phyloP scores from a whole-genome alignment of 2,329 filamentous ascomycete species.

The Aspergillus fumigatiaffinis region DNA sequence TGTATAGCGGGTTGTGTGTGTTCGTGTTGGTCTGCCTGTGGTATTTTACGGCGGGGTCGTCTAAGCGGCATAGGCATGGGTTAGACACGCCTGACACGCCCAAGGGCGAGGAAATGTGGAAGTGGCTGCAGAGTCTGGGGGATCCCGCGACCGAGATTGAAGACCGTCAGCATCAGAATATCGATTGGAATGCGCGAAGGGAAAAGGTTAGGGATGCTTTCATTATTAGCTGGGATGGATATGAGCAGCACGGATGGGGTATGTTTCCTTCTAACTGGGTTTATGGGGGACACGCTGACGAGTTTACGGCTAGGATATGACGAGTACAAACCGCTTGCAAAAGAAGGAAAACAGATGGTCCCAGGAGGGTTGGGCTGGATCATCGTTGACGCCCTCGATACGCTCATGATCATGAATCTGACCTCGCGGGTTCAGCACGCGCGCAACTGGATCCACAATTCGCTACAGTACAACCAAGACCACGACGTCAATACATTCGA shows the following conservation, averaged over 20 bases:
- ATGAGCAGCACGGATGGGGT: constrained; percentile 94
- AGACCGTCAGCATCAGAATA: constrained; percentile 30
- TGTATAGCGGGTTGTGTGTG: constrained; percentile 52
- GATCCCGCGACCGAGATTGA: constrained; percentile 29
- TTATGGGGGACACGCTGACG: constrained; percentile 19
- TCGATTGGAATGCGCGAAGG: constrained; percentile 74
- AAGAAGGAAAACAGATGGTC: constrained; percentile 78
- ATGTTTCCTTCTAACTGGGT: constrained; percentile 34
- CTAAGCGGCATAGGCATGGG: constrained; percentile 16
- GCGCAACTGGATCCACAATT: constrained; percentile 79
- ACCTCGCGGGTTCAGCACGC: constrained; percentile 80
- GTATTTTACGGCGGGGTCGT: constrained; percentile 48
- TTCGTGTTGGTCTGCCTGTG: constrained; percentile 60
- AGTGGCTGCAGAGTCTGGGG: constrained; percentile 54
- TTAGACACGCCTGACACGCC: constrained; percentile 23
- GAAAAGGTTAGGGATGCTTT: constrained; percentile 86
- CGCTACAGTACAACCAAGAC: constrained; percentile 81
- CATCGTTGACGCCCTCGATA: constrained; percentile 92
- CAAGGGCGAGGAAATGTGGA: constrained; percentile 47
- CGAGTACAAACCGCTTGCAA: constrained; percentile 79
- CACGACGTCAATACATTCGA: constrained; percentile 98
- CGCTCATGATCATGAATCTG: constrained; percentile 96
- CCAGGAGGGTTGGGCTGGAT: constrained; percentile 93
- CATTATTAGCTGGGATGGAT: constrained; percentile 85
- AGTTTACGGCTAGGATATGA: constrained; percentile 48